Evolutionary conservation across 2,329 filamentous ascomycete species (phyloP).

Genomic region (Fusarium sp.): DNA sequence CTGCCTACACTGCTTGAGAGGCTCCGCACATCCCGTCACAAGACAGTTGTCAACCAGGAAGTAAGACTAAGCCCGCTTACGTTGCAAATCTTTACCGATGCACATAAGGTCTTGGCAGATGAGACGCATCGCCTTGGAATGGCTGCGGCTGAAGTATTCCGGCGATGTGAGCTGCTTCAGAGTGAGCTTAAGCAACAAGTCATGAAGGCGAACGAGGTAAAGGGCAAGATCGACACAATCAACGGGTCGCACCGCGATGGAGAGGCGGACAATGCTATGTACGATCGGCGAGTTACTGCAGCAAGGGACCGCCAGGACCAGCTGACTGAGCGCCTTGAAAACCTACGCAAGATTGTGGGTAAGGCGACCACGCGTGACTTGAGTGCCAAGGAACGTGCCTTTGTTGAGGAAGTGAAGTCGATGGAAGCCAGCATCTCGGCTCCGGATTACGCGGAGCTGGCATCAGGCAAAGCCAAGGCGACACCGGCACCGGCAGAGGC

Average conservation of each 20-base stretch:
- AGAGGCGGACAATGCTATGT: slow-evolving; percentile 66
- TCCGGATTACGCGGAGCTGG: slow-evolving; percentile 45
- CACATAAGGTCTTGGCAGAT: slow-evolving; percentile 76
- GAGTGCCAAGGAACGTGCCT: slow-evolving; percentile 59
- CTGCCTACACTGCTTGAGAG: slow-evolving; percentile 67
- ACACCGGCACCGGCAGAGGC: slow-evolving; percentile 41
- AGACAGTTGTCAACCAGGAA: slow-evolving; percentile 72
- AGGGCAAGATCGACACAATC: slow-evolving; percentile 73
- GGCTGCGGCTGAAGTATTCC: slow-evolving; percentile 79
- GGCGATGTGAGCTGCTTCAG: slow-evolving; percentile 75
- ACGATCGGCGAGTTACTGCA: slow-evolving; percentile 68
- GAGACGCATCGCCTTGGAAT: slow-evolving; percentile 77
- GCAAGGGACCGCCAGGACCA: slow-evolving; percentile 67
- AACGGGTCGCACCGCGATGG: slow-evolving; percentile 60
- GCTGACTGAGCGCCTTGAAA: slow-evolving; percentile 70
- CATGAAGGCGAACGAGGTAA: slow-evolving; percentile 72
- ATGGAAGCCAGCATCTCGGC: slow-evolving; percentile 65
- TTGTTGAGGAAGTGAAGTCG: slow-evolving; percentile 61
- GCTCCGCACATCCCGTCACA: slow-evolving; percentile 69
- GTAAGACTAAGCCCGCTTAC: slow-evolving; percentile 77
- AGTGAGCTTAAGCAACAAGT: slow-evolving; percentile 76
- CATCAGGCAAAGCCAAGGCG: slow-evolving; percentile 50
- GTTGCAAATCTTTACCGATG: slow-evolving; percentile 77
- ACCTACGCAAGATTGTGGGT: slow-evolving; percentile 60
- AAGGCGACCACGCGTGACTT: slow-evolving; percentile 58